Conservation (phyloP, 2,329 filamentous ascomycete species). For the Neoscytalidium dimidiatum region DNA sequence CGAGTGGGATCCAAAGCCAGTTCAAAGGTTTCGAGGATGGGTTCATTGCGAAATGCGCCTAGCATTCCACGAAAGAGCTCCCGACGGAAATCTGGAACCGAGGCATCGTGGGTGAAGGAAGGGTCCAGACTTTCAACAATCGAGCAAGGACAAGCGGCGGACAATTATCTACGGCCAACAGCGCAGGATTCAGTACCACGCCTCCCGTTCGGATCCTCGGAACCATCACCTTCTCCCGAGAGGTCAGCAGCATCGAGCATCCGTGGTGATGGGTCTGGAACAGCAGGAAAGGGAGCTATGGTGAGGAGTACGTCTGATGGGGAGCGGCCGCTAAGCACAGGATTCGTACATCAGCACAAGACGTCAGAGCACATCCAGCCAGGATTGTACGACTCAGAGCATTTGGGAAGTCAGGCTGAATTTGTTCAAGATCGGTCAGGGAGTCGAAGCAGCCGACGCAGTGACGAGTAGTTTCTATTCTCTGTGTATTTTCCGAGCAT, state of each 20-base stretch:
- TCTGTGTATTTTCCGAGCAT: conserved; percentile 12
- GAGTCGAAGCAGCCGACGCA: conserved; percentile 6
- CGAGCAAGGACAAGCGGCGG: conserved; percentile 25
- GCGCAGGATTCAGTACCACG: conserved; percentile 24
- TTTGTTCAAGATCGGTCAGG: conserved; percentile 30
- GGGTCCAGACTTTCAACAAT: conserved; percentile 32
- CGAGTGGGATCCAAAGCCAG: conserved; percentile 63
- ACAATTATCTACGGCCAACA: conserved; percentile 6
- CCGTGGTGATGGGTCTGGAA: neutral
- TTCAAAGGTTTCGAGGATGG: conserved; percentile 33
- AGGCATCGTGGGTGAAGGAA: conserved; percentile 29
- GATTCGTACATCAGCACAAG: conserved; percentile 40
- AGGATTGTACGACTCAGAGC: conserved; percentile 32
- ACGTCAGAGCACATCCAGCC: conserved; percentile 40
- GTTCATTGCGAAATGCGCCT: conserved; percentile 30
- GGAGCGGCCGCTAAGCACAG: conserved; percentile 37
- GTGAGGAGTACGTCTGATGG: neutral
- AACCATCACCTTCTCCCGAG: conserved; percentile 39
- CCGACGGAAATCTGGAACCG: conserved; percentile 37
- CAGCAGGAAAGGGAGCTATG: neutral
- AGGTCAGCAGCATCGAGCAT: conserved; percentile 37
- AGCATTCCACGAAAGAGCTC: conserved; percentile 72
- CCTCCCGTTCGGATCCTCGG: conserved; percentile 38
- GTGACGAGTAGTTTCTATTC: conserved; percentile 4
- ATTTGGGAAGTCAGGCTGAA: conserved; percentile 38